Evolutionary conservation across 108 stramenopile genomes (phyloP), one percentile per base, ranked within the genome.

Genomic region (Fistulifera solaris): DNA sequence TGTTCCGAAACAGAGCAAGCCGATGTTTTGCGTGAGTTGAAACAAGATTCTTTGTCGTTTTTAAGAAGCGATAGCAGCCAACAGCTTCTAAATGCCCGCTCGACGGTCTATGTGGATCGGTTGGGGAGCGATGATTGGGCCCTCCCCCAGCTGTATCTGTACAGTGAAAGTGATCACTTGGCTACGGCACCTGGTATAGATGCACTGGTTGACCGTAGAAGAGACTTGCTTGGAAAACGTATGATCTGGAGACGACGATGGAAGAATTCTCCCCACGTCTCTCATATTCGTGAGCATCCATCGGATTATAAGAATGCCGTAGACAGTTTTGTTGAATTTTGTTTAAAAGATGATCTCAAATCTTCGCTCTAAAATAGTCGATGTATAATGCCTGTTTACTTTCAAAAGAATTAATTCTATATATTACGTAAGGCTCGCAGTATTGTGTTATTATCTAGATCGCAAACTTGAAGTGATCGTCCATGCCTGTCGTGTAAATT

Each of bases 401-500:
- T 6, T 35, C 31, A 35, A 35, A 35, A 35, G 31, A 35, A 35
- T 8, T 35, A 35, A n/a, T n/a, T 35, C 8, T 35, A 35, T 6
- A 35, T 35, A 35, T 6, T 6, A 35, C 31, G 3, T 8, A 35
- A 35, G 8, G 31, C 31, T 35, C 31, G 31, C n/a, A 35, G 31
- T 6, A 3, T 35, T 3, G 4, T 8, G 44, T 11, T 17, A 21
- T 45, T 19, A 11, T 6, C 11, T 45, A 45, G 19, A 45, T 45
- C 7, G 75, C 68, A 40, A 61, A 47, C 46, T 71, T 73, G 60
- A 69, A 86, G 47, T 81, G 74, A n/a, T 74, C 45, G 23, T 93
- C 87, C 48, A 81, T 75, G 40, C 80, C 67, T 0, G 87, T 88
- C 1, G 87, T 84, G 61, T 93, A 93, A 44, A 93, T 73, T 17